Evolutionary conservation across 2,329 filamentous ascomycete genomes (phyloP), one percentile per base, ranked within the genome.

Genomic region (Pseudogymnoascus sp.): DNA sequence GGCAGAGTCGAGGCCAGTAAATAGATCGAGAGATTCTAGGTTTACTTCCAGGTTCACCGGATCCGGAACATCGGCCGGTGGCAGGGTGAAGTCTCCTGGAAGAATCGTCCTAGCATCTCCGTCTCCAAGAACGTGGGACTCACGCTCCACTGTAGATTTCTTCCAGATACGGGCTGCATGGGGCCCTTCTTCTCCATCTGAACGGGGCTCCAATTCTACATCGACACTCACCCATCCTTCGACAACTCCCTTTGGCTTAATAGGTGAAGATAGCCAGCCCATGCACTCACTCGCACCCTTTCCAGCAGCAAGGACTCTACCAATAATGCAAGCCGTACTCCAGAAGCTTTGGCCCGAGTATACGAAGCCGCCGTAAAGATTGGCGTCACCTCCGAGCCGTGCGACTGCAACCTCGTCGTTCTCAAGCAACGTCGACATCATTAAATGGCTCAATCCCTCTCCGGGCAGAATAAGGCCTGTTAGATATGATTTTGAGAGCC

Each of bases 401-500:
- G 74, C 73, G 68, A 88, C 78, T 1, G 85, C 86, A 21, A 80
- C 76, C n/a, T 78, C 76, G 66, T 89, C 86, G 64, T 84, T 86
- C 69, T 89, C 86, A 5, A 89, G 73, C 60, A 89, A 73, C 3
- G 86, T 84, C 1, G 85, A 82, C 79, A 89, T 89, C 54, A 89
- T 76, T 64, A 87, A 81, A 70, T 88, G 86, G 61, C 81, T 79
- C 29, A 88, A 69, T 1, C 80, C 79, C 67, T 89, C 86, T 2
- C 86, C 86, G 0, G 86, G 86, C 7, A 89, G 75, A 69, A 88
- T 80, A 51, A 89, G 72, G 0, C 86, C 86, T 36, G 85, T 88
- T 6, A 88, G 76, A 68, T 87, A 89, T 23, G 84, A 87, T 71
- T 86, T 86, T 4, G 86, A 87, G 16, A 89, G 77, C 86, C 86